These are phyloP conservation scores for Scenedesmus sp. DNA, from an alignment of 163 green algal species.

Conservation along the genomic window DNA sequence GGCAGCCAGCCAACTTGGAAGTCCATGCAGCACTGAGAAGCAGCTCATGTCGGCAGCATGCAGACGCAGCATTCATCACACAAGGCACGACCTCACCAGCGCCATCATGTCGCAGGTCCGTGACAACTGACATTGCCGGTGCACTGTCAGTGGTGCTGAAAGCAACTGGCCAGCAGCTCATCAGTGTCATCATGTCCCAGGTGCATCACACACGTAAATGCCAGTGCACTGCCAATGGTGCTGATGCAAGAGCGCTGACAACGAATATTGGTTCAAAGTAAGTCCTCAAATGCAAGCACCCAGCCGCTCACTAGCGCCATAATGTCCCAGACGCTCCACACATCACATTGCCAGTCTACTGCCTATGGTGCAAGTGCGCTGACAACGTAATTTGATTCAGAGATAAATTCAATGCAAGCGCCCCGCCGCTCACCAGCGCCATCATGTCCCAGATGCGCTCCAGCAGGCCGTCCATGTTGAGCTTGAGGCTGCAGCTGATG, in stretches of 20 bases:
- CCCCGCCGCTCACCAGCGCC: slow-evolving; percentile 71
- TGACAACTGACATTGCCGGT: slow-evolving; percentile 92
- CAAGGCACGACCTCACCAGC: slow-evolving; percentile 58
- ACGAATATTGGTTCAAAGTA: too few relatives aligned
- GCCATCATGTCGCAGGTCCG: slow-evolving; percentile 95
- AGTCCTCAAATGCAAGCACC: too few relatives aligned
- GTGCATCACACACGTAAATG: slow-evolving; percentile 75
- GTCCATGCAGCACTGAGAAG: background rate
- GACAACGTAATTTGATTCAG: too few relatives aligned
- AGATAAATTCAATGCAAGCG: background rate
- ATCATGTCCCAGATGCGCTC: slow-evolving; percentile 95
- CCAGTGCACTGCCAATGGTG: slow-evolving; percentile 63
- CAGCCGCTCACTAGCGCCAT: background rate
- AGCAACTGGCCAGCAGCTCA: background rate
- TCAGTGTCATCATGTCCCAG: background rate
- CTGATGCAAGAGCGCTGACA: too few relatives aligned
- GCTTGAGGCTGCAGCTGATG: slow-evolving; percentile 87
- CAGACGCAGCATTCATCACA: too few relatives aligned
- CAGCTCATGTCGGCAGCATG: too few relatives aligned
- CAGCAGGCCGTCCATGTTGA: slow-evolving; percentile 97
- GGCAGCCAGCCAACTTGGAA: background rate
- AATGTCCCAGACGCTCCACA: background rate
- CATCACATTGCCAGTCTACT: too few relatives aligned
- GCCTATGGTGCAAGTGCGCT: too few relatives aligned
- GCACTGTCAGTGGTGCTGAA: background rate